Evolutionary conservation across 1,284 basidiomycete genomes (phyloP), one percentile per base, ranked within the genome.

Genomic region (Golubevia pallescens): DNA sequence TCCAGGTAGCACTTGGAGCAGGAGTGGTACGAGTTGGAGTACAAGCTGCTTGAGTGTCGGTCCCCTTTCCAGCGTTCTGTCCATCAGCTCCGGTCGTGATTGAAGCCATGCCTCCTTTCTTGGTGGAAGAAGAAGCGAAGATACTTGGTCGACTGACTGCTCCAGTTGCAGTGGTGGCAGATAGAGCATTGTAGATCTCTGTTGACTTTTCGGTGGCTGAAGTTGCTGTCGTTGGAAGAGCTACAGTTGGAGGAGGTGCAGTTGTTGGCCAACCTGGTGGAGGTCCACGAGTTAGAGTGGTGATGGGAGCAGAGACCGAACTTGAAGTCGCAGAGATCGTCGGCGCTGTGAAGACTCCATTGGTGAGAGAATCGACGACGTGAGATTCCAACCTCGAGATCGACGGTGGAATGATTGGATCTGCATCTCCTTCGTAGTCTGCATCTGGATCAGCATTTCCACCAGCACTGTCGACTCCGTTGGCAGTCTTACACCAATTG

Each of bases 1-100:
- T 88, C 90, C 90, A 92, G 6, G 80, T 66, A 2, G 58, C 63
- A 2, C 38, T 20, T 2, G 59, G 63, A 20, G 63, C 59, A 3
- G 62, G 54, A 14, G 34, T 20, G 2, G 59, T 65, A n/a, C 52
- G 32, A 14, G 51, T 51, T n/a, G 64, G 64, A 19, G 63, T 65
- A 51, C 63, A 65, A n/a, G 42, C 42, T 48, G 42, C 42, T 48
- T 48, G 42, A 48, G 42, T 48, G 42, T 48, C 42, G 42, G 42
- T 48, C 6, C 42, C 42, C 16, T 48, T 48, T 48, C 42, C 42
- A 48, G 42, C 42, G 42, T 48, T 48, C 42, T 48, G 42, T 48
- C 42, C 42, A 16, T 48, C 42, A 13, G 42, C 42, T 48, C 42
- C 42, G 16, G 42, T 48, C 13, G 42, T 48, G 42, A 48, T 48